Base-by-base conservation (phyloP, 805 yeast species). In the Phaffomyces antillensis region DNA sequence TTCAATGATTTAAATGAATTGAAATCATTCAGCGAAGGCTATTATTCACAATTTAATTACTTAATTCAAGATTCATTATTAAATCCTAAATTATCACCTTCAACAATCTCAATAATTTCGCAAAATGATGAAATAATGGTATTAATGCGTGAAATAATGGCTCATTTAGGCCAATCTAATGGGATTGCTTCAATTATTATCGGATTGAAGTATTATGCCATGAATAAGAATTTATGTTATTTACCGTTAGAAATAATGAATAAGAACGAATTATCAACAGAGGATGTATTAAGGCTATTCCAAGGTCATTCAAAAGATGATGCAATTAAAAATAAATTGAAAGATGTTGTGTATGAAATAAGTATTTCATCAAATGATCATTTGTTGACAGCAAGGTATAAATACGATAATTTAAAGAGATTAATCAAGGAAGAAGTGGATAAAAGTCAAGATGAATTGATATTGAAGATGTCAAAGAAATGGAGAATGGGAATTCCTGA, bases 351-450 rank as follows among this genome's bases (percentile, higher is more conserved):
- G 2, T 87, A 74, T 55, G 86, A 81, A 39, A 75, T 83, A 6
- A 86, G 93, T 3, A 77, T 83, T 6, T 65, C 73, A 1, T 93
- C 95, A 3, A 86, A 87, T 62, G 96, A 86, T 59, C 96, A 86
- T 60, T 56, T 87, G 3, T 60, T 86, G 5, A 68, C 89, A 1
- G 88, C 93, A 2, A 67, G 84, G 41, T 60, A 67, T n/a, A 77
- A 83, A 52, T 59, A 83, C 23, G 48, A 53, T 1, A 58, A 67
- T 30, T 60, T 75, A 13, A 66, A 64, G 43, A 49, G 47, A 4
- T 70, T 67, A 16, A 68, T 77, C n/a, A 50, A 52, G 1, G 51
- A 59, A 2, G 52, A 66, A 2, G 60, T 71, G 6, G 41, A 41
- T 2, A 9, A 31, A 5, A 44, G 48, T 13, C 43, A 59, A 17